Conservation (phyloP, 768 basidiomycete species). For the Lactarius pseudohatsudake region DNA sequence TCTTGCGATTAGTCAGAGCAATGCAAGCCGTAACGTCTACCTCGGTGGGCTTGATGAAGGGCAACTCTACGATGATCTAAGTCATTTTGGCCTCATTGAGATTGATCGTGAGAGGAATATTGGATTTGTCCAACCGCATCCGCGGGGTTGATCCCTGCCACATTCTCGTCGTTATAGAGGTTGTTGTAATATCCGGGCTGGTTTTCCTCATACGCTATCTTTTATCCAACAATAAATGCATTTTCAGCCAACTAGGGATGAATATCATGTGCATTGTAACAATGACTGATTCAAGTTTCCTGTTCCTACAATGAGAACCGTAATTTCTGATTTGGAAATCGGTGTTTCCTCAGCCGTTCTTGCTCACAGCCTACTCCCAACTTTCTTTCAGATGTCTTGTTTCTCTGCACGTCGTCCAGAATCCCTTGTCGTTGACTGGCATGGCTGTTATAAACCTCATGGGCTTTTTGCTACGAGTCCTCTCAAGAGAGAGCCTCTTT, state of each 20-base stretch:
- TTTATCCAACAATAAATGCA: too few species aligned
- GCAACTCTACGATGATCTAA: conserved; percentile 85
- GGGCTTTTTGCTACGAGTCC: not conserved
- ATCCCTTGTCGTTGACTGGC: not conserved
- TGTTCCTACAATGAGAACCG: conserved; percentile 13
- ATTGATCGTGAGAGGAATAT: conserved; percentile 99
- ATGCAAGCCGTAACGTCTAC: conserved; percentile 95
- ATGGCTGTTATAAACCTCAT: conserved; percentile 8
- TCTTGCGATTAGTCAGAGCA: conserved; percentile 86
- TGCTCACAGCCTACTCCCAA: not conserved
- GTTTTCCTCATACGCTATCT: too few species aligned
- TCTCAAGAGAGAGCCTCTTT: not conserved
- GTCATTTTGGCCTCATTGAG: conserved; percentile 94
- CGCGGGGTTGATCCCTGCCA: conserved; percentile 39
- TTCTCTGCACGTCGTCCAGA: not conserved
- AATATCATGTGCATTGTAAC: not conserved
- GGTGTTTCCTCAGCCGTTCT: not conserved
- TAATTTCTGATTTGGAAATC: conserved; percentile 16
- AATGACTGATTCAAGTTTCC: not conserved
- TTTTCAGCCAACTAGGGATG: too few species aligned
- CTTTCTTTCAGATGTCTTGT: not conserved
- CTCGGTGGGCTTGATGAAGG: conserved; percentile 89
- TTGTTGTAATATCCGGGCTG: too few species aligned
- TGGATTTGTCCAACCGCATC: conserved; percentile 94
- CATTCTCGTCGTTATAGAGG: too few species aligned